phyloP scores from a whole-genome alignment of 2,329 filamentous ascomycete genomes.

The Arthroderma sp. region DNA sequence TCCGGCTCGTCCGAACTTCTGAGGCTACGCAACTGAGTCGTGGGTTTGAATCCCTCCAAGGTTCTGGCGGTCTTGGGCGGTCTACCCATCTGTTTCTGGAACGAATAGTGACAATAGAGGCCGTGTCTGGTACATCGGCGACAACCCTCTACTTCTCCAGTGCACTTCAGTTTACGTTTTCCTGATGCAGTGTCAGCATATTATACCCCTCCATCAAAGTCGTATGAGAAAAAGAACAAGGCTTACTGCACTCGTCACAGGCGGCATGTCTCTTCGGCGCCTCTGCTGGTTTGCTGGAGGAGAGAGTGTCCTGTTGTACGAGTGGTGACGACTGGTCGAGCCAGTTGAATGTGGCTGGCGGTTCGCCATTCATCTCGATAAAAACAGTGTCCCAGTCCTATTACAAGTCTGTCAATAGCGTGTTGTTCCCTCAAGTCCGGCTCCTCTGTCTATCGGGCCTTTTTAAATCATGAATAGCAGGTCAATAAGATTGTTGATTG shows the following conservation, averaged over 20 bases:
- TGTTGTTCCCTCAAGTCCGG: background rate
- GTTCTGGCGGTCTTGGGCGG: conserved; percentile 32
- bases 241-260: conserved; percentile 40
- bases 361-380: background rate
- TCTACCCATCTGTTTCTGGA: conserved; percentile 39
- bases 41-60: conserved; percentile 19
- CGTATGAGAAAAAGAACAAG: conserved; percentile 13
- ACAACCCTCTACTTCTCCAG: conserved; percentile 34
- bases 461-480: too few relatives aligned
- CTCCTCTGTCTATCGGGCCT: too few relatives aligned
- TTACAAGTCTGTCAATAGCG: background rate
- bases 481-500: too few relatives aligned
- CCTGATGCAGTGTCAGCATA: conserved; percentile 22
- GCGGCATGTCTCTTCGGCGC: conserved; percentile 35
- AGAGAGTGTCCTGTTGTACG: conserved; percentile 14
- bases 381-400: background rate
- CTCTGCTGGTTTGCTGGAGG: conserved; percentile 1
- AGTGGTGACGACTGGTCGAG: conserved; percentile 1
- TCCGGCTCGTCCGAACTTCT: background rate
- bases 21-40: conserved; percentile 7
- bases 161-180: conserved; percentile 39
- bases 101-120: conserved; percentile 35
- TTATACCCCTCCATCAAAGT: conserved; percentile 7
- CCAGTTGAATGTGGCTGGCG: background rate
- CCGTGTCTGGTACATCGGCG: conserved; percentile 33